Conservation (phyloP, 495 filamentous ascomycete genomes). For the Xylaria scruposa region DNA sequence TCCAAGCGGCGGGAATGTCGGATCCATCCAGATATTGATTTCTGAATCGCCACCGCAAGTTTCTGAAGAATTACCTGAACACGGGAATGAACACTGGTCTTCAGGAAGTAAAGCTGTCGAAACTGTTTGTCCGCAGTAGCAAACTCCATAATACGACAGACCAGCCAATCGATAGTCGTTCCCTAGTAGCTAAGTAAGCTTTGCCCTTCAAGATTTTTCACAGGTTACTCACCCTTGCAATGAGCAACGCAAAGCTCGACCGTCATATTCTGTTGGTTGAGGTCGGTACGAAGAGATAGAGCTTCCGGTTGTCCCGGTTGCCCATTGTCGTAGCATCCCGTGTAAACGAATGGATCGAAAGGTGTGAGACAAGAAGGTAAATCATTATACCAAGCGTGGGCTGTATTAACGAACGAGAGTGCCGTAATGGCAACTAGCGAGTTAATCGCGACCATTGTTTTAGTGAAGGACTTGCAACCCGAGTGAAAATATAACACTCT, state of each 20-base stretch:
- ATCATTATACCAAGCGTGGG: slow-evolving; percentile 45
- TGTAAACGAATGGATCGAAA: slow-evolving; percentile 58
- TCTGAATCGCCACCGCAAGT: slow-evolving; percentile 55
- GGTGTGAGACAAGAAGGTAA: slow-evolving; percentile 49
- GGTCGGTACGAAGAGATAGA: slow-evolving; percentile 49
- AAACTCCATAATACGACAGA: slow-evolving; percentile 61
- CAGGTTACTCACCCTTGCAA: slow-evolving; percentile 53
- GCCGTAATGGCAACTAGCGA: slow-evolving; percentile 40
- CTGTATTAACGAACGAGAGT: slow-evolving; percentile 38
- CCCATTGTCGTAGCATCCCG: slow-evolving; percentile 57
- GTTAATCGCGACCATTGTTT: slow-evolving; percentile 21
- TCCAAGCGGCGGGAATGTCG: slow-evolving; percentile 55
- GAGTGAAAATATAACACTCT: background rate
- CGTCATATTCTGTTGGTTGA: slow-evolving; percentile 52
- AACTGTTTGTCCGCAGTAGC: slow-evolving; percentile 60
- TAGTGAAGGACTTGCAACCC: background rate
- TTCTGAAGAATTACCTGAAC: slow-evolving; percentile 52
- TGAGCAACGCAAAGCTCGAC: slow-evolving; percentile 58
- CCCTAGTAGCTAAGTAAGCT: slow-evolving; percentile 29
- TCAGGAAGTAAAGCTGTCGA: slow-evolving; percentile 42
- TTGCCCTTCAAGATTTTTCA: background rate
- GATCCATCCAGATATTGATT: slow-evolving; percentile 59
- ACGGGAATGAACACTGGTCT: slow-evolving; percentile 52
- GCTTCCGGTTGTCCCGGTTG: slow-evolving; percentile 39
- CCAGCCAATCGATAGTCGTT: slow-evolving; percentile 63